A percentile compares a stretch with the other conserved stretches of the same genome.
phyloP scores from a whole-genome alignment of 805 yeast genomes.

The Zygoascus bituminiphila region DNA sequence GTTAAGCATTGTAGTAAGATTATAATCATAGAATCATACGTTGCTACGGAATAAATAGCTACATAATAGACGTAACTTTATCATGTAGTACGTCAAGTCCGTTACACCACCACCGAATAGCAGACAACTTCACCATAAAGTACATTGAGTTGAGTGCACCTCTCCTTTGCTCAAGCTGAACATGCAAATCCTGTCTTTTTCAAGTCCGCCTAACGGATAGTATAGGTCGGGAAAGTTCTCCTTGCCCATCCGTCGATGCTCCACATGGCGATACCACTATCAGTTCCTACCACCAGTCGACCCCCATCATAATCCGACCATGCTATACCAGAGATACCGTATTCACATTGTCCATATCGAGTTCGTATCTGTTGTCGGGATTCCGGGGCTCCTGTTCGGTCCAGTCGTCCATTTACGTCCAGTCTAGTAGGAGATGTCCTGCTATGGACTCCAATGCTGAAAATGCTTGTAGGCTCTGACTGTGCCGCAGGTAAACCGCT shows the following conservation, averaged over 20 bases:
- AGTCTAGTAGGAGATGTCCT: neutral
- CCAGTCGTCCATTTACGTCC: neutral
- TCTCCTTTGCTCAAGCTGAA: too few relatives aligned
- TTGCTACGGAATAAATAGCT: neutral
- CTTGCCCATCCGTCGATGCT: conserved; percentile 39
- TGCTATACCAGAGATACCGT: conserved; percentile 55
- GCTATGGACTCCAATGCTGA: neutral
- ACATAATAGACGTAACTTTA: neutral
- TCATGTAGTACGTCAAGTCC: neutral
- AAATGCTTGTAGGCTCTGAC: neutral
- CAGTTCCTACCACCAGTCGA: conserved; percentile 52
- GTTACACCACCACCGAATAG: too few relatives aligned
- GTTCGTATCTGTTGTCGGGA: neutral
- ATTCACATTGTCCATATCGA: conserved; percentile 26
- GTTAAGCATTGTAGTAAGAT: neutral
- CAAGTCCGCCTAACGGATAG: conserved; percentile 19
- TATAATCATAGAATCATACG: neutral
- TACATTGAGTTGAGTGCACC: too few relatives aligned
- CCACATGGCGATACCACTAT: conserved; percentile 64
- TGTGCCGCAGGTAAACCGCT: neutral
- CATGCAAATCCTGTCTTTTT: too few relatives aligned
- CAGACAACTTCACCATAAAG: too few relatives aligned
- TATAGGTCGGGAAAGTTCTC: conserved; percentile 21
- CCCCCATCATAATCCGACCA: conserved; percentile 46
- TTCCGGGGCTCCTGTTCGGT: neutral